Evolutionary conservation across 495 filamentous ascomycete genomes (phyloP).

Genomic region (Entonaema liquescens): DNA sequence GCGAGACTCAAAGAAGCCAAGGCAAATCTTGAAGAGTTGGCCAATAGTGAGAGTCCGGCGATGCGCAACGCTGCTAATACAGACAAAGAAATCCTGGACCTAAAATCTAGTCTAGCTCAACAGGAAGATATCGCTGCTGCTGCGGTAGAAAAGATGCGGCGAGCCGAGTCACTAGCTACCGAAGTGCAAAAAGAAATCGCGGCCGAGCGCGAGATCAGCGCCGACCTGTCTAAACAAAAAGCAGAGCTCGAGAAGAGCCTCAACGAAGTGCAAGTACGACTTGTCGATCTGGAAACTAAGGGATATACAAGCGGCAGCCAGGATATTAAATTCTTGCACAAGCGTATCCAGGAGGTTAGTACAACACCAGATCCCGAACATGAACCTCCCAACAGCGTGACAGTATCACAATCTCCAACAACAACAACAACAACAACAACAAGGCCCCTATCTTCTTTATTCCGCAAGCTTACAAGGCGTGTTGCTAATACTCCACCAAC

Average conservation of each 20-base stretch:
- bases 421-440: no score
- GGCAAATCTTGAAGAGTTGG: constrained; percentile 89
- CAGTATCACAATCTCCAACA: not conserved
- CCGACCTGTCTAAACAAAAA: constrained; percentile 90
- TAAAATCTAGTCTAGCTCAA: constrained; percentile 88
- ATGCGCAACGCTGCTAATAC: constrained; percentile 91
- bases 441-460: constrained; percentile 29
- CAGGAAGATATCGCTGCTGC: constrained; percentile 93
- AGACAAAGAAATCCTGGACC: constrained; percentile 87
- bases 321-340: constrained; percentile 94
- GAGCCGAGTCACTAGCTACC: constrained; percentile 84
- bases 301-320: constrained; percentile 92
- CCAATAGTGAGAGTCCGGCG: constrained; percentile 84
- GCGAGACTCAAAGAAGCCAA: constrained; percentile 86
- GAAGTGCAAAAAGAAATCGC: constrained; percentile 96
- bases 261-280: constrained; percentile 88
- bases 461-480: constrained; percentile 40
- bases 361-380: constrained; percentile 19
- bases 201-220: constrained; percentile 85
- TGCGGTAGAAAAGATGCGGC: constrained; percentile 97
- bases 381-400: constrained; percentile 12
- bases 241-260: constrained; percentile 86
- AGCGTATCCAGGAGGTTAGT: constrained; percentile 92
- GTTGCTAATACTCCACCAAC: constrained; percentile 38
- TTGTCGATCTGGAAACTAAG: constrained; percentile 96